Base-by-base conservation (phyloP, 2,329 filamentous ascomycete species). In the Bipolaris zeicola region DNA sequence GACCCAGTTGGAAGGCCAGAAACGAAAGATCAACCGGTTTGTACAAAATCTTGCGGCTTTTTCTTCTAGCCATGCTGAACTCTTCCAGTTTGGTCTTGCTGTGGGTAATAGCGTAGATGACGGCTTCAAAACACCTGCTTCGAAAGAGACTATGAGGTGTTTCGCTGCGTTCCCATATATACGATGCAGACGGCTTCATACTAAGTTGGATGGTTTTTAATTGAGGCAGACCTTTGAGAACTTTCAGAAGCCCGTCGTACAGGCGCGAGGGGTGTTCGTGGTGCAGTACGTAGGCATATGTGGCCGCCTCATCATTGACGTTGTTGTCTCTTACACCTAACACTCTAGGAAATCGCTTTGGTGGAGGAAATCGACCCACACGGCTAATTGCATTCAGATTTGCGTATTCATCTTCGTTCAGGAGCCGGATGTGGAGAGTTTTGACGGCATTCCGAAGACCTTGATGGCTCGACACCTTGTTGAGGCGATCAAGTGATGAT, bases 271-370 rank as follows among this genome's bases (percentile, higher is more conserved):
- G 60, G 44, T 66, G 58, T 1, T 59, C 44, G 22, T 50, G 49
- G 36, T 48, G 43, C 8, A 55, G 37, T 22, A 72, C 60, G 42
- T 71, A 67, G 13, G 67, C 55, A 44, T 65, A 65, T 20, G 68
- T 52, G 4, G 58, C 64, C 4, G 63, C 58, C 38, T 72, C 69
- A 24, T 60, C 59, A 6, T 38, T 59, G 6, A 70, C 61, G 38
- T 71, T 42, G 33, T 56, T 45, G 8, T 52, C 43, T 26, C 57
- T 62, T 28, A 69, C 49, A 16, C 61, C 57, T 11, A 62, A 46
- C 1, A 69, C 53, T 28, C 55, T 60, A 7, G 62, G 55, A 22
- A 72, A 71, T 14, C 69, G 67, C 39, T 71, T 72, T 26, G 69
- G 69, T 7, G 68, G 67, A 13, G 68, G 68, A 36, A 63, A 69